Percentiles rank a stretch among this genome's conserved stretches.
phyloP scores from a whole-genome alignment of 345 rosid genomes.

The Murraya paniculata region DNA sequence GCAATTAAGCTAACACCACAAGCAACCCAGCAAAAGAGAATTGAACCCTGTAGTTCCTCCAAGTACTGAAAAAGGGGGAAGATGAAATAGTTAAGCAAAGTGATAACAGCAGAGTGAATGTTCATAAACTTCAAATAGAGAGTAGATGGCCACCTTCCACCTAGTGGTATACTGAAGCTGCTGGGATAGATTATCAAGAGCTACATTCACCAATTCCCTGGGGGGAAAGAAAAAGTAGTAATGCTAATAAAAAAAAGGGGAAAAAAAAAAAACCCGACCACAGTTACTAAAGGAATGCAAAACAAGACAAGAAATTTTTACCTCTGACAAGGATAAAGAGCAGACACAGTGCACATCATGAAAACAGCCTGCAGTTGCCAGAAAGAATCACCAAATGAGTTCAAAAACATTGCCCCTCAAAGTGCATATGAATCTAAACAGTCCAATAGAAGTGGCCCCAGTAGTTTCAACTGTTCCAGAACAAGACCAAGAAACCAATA shows the following conservation, averaged over 20 bases:
- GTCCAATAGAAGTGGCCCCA: background rate
- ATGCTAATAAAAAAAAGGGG: background rate
- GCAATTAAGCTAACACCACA: constrained; percentile 86
- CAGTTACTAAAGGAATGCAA: background rate
- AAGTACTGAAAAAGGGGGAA: constrained; percentile 57
- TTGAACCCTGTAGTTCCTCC: constrained; percentile 77
- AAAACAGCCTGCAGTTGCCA: constrained; percentile 72
- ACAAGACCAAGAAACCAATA: constrained; percentile 9
- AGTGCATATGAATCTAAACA: background rate
- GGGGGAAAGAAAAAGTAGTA: constrained; percentile 23
- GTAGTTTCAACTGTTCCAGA: background rate
- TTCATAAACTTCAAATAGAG: background rate
- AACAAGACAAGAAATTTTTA: constrained; percentile 21
- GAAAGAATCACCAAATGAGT: constrained; percentile 12
- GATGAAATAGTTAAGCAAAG: constrained; percentile 9
- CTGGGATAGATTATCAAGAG: constrained; percentile 68
- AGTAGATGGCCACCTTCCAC: constrained; percentile 55
- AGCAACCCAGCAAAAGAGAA: constrained; percentile 82
- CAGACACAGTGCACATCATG: constrained; percentile 79
- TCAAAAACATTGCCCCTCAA: background rate
- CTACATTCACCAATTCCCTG: constrained; percentile 72
- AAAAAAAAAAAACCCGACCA: background rate
- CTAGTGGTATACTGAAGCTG: constrained; percentile 69
- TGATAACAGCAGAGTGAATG: background rate
- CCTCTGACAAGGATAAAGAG: constrained; percentile 83